Conservation (phyloP, 768 basidiomycete species). For the Lactarius quietus region DNA sequence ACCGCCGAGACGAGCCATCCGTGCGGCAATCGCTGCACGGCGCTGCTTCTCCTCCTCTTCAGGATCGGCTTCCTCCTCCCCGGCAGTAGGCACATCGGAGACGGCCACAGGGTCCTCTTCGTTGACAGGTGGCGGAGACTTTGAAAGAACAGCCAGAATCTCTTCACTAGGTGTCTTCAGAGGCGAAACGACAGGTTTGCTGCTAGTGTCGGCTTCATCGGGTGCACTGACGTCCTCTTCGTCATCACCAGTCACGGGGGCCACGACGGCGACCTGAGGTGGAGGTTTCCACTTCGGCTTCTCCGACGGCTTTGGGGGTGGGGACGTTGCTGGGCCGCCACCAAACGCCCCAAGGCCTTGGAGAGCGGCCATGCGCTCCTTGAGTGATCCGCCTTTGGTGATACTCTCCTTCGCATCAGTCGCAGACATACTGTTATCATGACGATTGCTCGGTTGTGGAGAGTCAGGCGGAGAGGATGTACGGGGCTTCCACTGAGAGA, state of each 20-base stretch:
- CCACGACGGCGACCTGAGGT: constrained; percentile 42
- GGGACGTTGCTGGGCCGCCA: constrained; percentile 42
- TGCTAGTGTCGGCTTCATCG: constrained; percentile 8
- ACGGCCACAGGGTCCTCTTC: constrained; percentile 28
- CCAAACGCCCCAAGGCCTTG: constrained; percentile 84
- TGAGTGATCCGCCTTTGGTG: constrained; percentile 72
- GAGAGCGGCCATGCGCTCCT: constrained; percentile 93
- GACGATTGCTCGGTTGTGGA: constrained; percentile 28
- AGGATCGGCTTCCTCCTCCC: constrained; percentile 42
- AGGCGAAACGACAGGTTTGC: constrained; percentile 14
- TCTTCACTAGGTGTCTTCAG: constrained; percentile 12
- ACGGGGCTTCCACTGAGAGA: constrained; percentile 68
- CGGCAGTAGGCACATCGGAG: constrained; percentile 29
- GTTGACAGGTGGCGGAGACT: constrained; percentile 15
- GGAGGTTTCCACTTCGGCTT: constrained; percentile 89
- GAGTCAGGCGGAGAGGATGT: constrained; percentile 45
- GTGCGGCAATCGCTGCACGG: constrained; percentile 82
- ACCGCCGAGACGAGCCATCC: constrained; percentile 92
- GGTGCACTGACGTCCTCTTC: constrained; percentile 11
- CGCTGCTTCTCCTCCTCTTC: constrained; percentile 75
- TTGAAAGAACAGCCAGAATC: constrained; percentile 14
- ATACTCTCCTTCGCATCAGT: constrained; percentile 89
- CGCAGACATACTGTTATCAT: constrained; percentile 61
- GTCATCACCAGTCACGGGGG: constrained; percentile 46
- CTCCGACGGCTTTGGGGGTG: constrained; percentile 58